Base-by-base conservation (phyloP, 345 rosid species). In the Heritiera littoralis region DNA sequence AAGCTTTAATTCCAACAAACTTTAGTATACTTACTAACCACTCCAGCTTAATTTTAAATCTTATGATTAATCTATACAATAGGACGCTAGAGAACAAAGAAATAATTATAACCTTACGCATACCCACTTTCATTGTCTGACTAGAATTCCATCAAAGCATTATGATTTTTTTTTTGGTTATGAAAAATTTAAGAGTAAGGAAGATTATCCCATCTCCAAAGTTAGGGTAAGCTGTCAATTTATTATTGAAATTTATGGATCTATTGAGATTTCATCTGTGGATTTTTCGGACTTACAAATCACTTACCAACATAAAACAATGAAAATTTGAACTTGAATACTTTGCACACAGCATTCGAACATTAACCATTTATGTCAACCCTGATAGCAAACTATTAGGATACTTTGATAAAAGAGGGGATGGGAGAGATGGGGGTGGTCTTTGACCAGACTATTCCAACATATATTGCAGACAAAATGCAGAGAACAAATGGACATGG, bases 21-120 rank as follows among this genome's bases (percentile, higher is more conserved):
- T 61, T 55, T 54, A 14, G 7, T 15, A 5, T 65, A 65, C 69
- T 14, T 14, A 6, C 59, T 45, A 79, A 70, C 81, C 77, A 84
- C 80, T 77, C 81, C 78, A 76, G 64, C 64, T 79, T 45, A 65
- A 59, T 54, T 64, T 48, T 14, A 30, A 76, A 45, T 52, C 28
- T 9, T 17, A 13, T 14, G 17, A 54, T 54, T 4, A 54, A 43
- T 43, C 8, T 43, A 43, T 43, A 0, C 40, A 43, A 65, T 38
- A 70, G 2, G 59, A 35, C 23, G 28, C 18, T 30, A 79, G 3
- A 45, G 55, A 30, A 17, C 17, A 71, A 64, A 56, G 10, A 35
- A 59, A 78, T 64, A 61, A 45, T 54, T 77, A 20, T 20, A 48
- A 14, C 9, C 59, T 48, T 28, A 28, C 48, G 77, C 66, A 68